These are phyloP conservation scores for Odonthalia washingtoniensis DNA, from an alignment of 31 red algal species.

Conservation along the genomic window DNA sequence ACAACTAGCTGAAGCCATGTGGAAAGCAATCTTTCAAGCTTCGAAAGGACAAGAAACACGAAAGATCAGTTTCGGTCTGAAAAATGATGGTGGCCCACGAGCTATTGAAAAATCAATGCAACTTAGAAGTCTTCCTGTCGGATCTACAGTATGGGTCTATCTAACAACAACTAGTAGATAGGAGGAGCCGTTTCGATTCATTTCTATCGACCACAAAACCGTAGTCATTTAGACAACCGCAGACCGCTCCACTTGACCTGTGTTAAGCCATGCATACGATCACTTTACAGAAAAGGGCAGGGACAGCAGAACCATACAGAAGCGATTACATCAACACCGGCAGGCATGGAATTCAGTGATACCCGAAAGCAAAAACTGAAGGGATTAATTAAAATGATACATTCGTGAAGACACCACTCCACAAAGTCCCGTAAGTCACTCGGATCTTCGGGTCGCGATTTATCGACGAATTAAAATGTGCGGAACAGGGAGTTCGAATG, in stretches of 20 bases:
- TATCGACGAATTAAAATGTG: background rate
- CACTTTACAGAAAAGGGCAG: background rate
- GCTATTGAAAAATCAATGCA: background rate
- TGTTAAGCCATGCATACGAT: background rate
- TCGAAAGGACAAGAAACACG: slow-evolving; percentile 17
- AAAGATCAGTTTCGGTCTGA: slow-evolving; percentile 22
- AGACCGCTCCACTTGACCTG: background rate
- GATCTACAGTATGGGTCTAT: background rate
- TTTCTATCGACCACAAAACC: background rate
- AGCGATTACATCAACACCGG: background rate
- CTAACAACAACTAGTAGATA: background rate
- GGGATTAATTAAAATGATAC: background rate
- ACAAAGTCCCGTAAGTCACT: background rate
- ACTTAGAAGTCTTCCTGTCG: background rate
- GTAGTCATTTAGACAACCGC: background rate
- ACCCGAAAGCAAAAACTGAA: background rate
- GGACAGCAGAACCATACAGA: background rate
- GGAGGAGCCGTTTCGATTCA: background rate
- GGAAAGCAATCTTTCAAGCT: slow-evolving; percentile 29
- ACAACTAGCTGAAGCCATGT: slow-evolving; percentile 1
- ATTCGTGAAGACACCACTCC: background rate
- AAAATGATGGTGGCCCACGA: background rate
- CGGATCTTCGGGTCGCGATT: background rate
- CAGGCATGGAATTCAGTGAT: background rate
- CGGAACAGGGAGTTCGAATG: background rate